Evolutionary conservation across 805 yeast genomes (phyloP), one percentile per base, ranked within the genome.

Genomic region (Metahyphopichia silvanorum): DNA sequence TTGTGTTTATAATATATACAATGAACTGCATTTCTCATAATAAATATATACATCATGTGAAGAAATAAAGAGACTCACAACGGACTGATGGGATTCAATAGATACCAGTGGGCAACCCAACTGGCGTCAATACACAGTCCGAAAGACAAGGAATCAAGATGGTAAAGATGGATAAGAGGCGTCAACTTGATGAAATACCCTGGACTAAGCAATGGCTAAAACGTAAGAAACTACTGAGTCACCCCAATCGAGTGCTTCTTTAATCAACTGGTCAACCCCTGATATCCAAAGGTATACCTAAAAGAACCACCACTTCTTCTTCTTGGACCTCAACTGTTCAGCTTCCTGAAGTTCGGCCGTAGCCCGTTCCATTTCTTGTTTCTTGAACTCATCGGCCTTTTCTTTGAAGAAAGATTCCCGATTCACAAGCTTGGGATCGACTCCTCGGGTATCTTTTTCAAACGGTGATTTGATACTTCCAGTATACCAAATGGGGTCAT

Each of bases 401-500:
- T 66, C 69, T 49, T 60, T 63, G 46, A 75, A 76, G 39, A 71
- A 71, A 27, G 57, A 52, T 40, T 73, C 74, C 33, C 68, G 65
- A 60, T 71, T 50, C 46, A 62, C 54, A 51, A 55, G 38, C 47
- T 57, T 46, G 37, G 69, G 61, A 39, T 49, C 56, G 27, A 47
- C 43, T 30, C 63, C 57, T 30, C 66, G 42, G 14, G 63, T 54
- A 29, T 74, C 70, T 36, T 44, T 59, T 32, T 70, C 91, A 74
- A 84, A 82, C 0, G 94, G 93, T 1, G 82, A 72, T 27, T 66
- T 61, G 23, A 85, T 71, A 1, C 77, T 65, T 0, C 89, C 94
- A 0, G 94, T 78, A 52, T 74, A 81, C 95, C 95, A 85, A 30
- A 84, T 77, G 0, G 95, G 95, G 35, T 83, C 87, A 43, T 79